These are phyloP conservation scores for Polygonum aviculare DNA, from an alignment of 148 eudicot genomes.

Conservation along the genomic window DNA sequence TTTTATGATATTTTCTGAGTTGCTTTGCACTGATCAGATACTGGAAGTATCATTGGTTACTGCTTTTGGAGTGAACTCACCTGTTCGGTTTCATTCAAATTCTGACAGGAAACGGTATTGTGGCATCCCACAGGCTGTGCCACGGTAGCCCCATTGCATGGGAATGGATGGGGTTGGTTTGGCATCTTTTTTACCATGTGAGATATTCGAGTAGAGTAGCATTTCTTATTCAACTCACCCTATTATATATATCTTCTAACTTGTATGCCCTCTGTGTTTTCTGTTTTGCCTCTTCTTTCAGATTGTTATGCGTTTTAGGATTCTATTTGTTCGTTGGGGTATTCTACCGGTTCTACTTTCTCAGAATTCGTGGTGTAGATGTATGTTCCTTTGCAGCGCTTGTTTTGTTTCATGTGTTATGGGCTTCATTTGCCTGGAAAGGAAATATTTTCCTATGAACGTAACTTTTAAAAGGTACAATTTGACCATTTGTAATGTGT, in stretches of 20 bases:
- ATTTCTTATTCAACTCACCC: neutral
- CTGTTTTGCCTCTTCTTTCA: conserved; percentile 20
- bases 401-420: neutral
- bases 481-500: neutral
- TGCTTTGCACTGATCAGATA: too few relatives aligned
- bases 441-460: neutral
- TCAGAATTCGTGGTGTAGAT: conserved; percentile 67
- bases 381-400: conserved; percentile 27
- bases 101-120: conserved; percentile 56
- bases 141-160: conserved; percentile 31
- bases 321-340: conserved; percentile 59
- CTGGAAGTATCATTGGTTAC: neutral
- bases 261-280: conserved; percentile 1
- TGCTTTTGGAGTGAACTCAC: neutral
- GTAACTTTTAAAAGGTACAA: neutral
- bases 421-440: neutral
- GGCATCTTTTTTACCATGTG: conserved; percentile 55
- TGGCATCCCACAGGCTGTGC: conserved; percentile 95
- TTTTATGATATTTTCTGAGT: too few relatives aligned
- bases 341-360: conserved; percentile 64
- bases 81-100: neutral
- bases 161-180: conserved; percentile 81
- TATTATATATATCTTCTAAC: neutral
- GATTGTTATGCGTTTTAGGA: conserved; percentile 60
- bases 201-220: conserved; percentile 15